phyloP scores from a whole-genome alignment of 352 stramenopile species.

The Pythium rishiriense region DNA sequence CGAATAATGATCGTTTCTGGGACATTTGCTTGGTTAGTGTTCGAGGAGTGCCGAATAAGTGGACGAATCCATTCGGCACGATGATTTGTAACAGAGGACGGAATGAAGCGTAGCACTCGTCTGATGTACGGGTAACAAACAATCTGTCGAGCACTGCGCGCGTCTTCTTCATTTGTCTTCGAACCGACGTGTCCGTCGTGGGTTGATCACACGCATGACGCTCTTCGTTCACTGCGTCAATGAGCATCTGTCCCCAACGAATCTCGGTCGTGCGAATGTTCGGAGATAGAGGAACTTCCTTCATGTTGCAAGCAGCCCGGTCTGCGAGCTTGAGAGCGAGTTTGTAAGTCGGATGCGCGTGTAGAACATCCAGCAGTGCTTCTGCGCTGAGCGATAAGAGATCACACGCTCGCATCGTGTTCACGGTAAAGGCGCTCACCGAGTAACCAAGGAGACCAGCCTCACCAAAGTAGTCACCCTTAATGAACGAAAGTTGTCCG shows the following conservation, averaged over 20 bases:
- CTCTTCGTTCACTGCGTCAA: conserved; percentile 39
- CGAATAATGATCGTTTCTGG: neutral
- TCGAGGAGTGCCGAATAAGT: conserved; percentile 18
- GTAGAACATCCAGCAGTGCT: conserved; percentile 42
- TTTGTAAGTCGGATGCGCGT: conserved; percentile 39
- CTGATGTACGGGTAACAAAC: conserved; percentile 30
- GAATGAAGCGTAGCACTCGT: conserved; percentile 41
- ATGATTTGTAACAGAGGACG: conserved; percentile 51
- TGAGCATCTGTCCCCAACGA: conserved; percentile 41
- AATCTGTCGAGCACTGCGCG: conserved; percentile 32
- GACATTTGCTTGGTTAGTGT: conserved; percentile 1
- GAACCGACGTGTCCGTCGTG: neutral
- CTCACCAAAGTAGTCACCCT: conserved; percentile 67
- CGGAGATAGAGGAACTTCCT: conserved; percentile 12
- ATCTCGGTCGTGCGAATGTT: conserved; percentile 33
- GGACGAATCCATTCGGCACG: conserved; percentile 49
- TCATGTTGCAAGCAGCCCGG: conserved; percentile 27
- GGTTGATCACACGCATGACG: conserved; percentile 20
- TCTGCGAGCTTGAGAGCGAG: conserved; percentile 47
- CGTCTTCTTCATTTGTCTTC: conserved; percentile 26
- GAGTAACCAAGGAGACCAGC: conserved; percentile 53
- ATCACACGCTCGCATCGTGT: conserved; percentile 54
- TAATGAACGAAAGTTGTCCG: conserved; percentile 33
- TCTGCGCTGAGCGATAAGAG: conserved; percentile 52
- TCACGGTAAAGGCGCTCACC: conserved; percentile 47